A percentile compares a stretch with the other conserved stretches of the same genome.
phyloP scores from a whole-genome alignment of 345 rosid species.

The Ricinus communis region DNA sequence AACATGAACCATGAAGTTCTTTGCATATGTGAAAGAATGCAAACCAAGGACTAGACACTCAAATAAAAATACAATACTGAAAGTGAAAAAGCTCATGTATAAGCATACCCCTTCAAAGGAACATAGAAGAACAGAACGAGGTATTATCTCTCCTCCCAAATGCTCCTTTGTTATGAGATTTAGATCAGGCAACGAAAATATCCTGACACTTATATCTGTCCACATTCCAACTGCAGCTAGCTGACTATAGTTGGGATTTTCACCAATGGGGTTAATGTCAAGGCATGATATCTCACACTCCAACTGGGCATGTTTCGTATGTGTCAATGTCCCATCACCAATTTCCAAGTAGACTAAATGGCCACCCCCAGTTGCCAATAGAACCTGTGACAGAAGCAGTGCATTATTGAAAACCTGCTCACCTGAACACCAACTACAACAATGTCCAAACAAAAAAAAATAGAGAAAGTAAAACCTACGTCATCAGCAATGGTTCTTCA shows the following conservation, averaged over 20 bases:
- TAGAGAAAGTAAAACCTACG: background rate
- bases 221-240: conserved; percentile 99
- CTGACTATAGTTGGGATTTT: conserved; percentile 67
- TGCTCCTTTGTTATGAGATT: conserved; percentile 79
- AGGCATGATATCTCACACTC: conserved; percentile 93
- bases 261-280: conserved; percentile 87
- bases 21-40: background rate
- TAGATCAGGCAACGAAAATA: conserved; percentile 77
- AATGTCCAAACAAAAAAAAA: background rate
- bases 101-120: conserved; percentile 90
- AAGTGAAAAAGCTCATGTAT: conserved; percentile 9
- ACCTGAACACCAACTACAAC: conserved; percentile 1
- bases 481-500: background rate
- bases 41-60: background rate
- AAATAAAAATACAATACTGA: background rate
- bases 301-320: conserved; percentile 65
- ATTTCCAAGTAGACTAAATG: conserved; percentile 89
- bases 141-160: conserved; percentile 94
- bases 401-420: conserved; percentile 3
- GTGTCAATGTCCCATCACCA: conserved; percentile 71
- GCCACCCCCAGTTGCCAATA: conserved; percentile 95
- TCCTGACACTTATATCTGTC: conserved; percentile 88
- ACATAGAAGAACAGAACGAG: conserved; percentile 89
- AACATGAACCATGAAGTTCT: background rate
- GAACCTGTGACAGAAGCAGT: conserved; percentile 51